Percentiles rank a stretch among this genome's conserved stretches.
Conservation (phyloP, 257 asterid genomes). For the Mentha longifolia region DNA sequence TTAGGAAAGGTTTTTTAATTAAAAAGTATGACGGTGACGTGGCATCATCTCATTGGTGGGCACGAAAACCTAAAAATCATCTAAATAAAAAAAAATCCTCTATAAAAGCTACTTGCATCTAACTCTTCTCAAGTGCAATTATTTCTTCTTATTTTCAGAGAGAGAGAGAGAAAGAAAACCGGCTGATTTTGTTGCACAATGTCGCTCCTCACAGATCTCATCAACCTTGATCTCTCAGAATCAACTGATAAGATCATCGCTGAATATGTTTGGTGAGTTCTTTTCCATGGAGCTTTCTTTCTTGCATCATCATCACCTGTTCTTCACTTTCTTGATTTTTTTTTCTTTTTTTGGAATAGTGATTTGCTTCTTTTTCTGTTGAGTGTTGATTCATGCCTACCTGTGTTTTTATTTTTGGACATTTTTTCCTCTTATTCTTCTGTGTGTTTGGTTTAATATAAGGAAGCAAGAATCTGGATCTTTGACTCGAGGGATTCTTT, state of each 20-base stretch:
- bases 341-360: not conserved
- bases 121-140: not conserved
- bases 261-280: slow-evolving; percentile 60
- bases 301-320: slow-evolving; percentile 6
- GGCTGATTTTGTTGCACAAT: slow-evolving; percentile 25
- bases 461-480: slow-evolving; percentile 18
- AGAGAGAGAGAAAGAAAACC: slow-evolving; percentile 12
- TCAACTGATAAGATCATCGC: slow-evolving; percentile 60
- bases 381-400: too few species aligned
- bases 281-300: not conserved
- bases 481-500: slow-evolving; percentile 10
- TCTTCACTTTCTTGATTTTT: not conserved
- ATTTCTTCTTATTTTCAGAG: not conserved
- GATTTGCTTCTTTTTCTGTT: not conserved
- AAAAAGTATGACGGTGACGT: too few species aligned
- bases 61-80: too few species aligned
- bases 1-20: too few species aligned
- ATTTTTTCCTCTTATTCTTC: not conserved
- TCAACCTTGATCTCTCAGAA: slow-evolving; percentile 53
- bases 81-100: too few species aligned
- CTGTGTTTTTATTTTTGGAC: not conserved
- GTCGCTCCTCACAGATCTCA: slow-evolving; percentile 56
- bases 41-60: too few species aligned
- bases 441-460: not conserved
- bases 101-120: not conserved